Base-by-base conservation (phyloP, 805 yeast genomes). In the Nakazawaea wyomingensis region DNA sequence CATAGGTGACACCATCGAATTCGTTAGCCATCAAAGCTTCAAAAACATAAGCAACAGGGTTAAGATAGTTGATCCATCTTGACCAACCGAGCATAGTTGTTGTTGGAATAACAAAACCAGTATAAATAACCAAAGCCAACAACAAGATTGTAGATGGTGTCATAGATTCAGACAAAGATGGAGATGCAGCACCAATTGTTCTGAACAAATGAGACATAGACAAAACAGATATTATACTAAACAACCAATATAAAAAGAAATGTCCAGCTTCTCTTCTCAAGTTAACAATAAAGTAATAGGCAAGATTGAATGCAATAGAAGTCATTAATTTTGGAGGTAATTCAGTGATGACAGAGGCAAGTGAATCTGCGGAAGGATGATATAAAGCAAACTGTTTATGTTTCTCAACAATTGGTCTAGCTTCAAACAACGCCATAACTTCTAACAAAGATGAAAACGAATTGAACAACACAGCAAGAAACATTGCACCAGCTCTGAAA, bases 291-390 rank as follows among this genome's bases (percentile, higher is more conserved):
- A 78, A 80, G 58, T 78, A 80, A 45, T 65, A 62, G 11, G 69
- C 55, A 37, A 79, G 52, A 51, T 72, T 71, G 65, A 80, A 78
- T 3, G 62, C 56, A 30, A 76, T 48, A 22, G 71, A 61, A 14
- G 68, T 61, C 10, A 64, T 30, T 16, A 75, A 33, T 53, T 77
- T 76, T 37, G 68, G 55, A 4, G 84, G 85, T 28, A 78, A 49
- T 51, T 80, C 83, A 7, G 82, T 68, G n/a, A 79, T 48, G 44
- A 80, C 68, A 2, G 80, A 73, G 0, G 85, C 80, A 34, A 81
- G 52, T 0, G 86, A 83, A 52, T 81, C 82, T 4, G 86, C 81
- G 41, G 78, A 64, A 10, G 84, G 82, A 48, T 72, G 80, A 50
- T 79, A 79, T 31, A 80, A 55, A 1, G 81, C 78, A 50, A 71